Conservation (phyloP, 2,329 filamentous ascomycete species). For the Esteya vermicola region DNA sequence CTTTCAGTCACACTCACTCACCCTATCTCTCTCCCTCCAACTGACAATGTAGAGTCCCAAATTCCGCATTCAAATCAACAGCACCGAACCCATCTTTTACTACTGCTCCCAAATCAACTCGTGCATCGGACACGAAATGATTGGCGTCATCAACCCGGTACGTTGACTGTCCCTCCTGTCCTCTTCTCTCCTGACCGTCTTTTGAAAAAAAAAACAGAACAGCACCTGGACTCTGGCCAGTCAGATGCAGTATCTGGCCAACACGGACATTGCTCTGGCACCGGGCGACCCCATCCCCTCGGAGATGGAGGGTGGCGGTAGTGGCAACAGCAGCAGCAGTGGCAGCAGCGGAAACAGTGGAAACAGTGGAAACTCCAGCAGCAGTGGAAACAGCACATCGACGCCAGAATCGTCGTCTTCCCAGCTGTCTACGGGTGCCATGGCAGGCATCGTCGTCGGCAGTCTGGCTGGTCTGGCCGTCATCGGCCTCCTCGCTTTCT, state of each 20-base stretch:
- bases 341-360: too few relatives aligned
- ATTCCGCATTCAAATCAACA: conserved; percentile 35
- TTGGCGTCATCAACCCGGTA: conserved; percentile 62
- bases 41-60: conserved; percentile 28
- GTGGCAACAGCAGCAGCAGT: too few relatives aligned
- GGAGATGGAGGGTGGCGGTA: too few relatives aligned
- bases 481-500: too few relatives aligned
- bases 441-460: conserved; percentile 46
- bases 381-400: too few relatives aligned
- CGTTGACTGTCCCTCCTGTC: conserved; percentile 7
- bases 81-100: conserved; percentile 51
- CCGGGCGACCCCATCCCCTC: conserved; percentile 41
- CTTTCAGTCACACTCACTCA: not conserved
- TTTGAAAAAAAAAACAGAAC: too few relatives aligned
- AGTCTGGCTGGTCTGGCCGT: conserved; percentile 27
- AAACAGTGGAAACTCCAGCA: too few relatives aligned
- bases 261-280: conserved; percentile 35
- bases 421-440: conserved; percentile 26
- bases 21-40: not conserved
- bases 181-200: not conserved
- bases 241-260: conserved; percentile 31
- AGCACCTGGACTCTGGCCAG: conserved; percentile 28
- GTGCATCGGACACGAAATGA: conserved; percentile 53
- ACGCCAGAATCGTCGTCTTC: conserved; percentile 1
- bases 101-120: conserved; percentile 56